A percentile compares a stretch with the other conserved stretches of the same genome.
phyloP scores from a whole-genome alignment of 495 filamentous ascomycete species.

The Aspergillus indologenus region DNA sequence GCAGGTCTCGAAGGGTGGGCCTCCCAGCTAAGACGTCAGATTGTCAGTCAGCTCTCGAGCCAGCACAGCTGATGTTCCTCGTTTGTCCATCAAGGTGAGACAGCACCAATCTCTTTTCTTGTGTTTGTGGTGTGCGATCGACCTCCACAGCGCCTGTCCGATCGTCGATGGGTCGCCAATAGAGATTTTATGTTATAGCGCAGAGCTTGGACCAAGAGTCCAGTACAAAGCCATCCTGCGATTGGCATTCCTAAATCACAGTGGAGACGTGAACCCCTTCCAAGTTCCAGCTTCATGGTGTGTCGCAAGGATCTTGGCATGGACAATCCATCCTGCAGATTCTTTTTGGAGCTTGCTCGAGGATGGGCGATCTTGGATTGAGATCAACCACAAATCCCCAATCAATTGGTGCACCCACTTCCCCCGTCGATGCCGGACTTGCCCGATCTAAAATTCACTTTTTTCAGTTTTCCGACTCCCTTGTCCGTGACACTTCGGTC shows the following conservation, averaged over 20 bases:
- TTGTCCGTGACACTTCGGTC: too few relatives aligned
- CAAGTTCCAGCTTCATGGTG: neutral
- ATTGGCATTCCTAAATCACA: conserved; percentile 1
- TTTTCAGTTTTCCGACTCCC: too few relatives aligned
- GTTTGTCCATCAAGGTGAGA: neutral
- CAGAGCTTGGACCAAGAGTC: neutral
- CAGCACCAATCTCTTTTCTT: neutral
- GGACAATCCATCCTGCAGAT: neutral
- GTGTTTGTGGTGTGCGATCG: neutral
- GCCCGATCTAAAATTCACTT: neutral
- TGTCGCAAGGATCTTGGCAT: neutral
- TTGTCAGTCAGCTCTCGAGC: neutral
- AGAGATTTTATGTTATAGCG: neutral
- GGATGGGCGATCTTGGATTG: neutral
- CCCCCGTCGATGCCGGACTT: neutral
- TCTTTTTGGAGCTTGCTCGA: neutral
- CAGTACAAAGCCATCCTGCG: neutral
- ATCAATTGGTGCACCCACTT: neutral
- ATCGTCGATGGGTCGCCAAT: neutral
- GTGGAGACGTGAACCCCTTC: neutral
- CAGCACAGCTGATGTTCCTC: too few relatives aligned
- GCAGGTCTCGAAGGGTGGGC: neutral
- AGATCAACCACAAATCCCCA: neutral
- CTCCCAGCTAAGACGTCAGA: conserved; percentile 1
- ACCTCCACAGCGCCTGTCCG: neutral